Percentiles rank a stretch among this genome's conserved stretches.
Conservation (phyloP, 306 rosid species). For the Castanea sativa region DNA sequence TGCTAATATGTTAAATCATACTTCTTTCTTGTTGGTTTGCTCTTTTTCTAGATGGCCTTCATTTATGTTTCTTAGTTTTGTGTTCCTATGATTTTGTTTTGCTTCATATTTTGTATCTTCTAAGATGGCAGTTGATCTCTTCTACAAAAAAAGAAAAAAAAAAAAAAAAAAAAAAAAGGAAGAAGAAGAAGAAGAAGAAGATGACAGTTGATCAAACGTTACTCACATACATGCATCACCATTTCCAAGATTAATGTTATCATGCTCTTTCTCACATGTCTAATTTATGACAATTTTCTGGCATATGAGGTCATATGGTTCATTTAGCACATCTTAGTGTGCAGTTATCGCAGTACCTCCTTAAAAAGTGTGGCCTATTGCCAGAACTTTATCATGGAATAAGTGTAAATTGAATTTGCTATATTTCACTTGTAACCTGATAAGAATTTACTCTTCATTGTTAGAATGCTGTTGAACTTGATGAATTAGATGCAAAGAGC, state of each 20-base stretch:
- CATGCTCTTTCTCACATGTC: neutral
- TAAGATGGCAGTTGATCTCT: too few relatives aligned
- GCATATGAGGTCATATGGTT: neutral
- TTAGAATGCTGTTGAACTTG: slow-evolving; percentile 77
- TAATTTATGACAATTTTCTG: neutral
- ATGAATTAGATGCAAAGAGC: slow-evolving; percentile 55
- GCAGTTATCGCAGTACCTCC: neutral
- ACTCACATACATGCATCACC: too few relatives aligned
- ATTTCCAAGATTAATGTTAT: neutral
- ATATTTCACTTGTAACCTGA: neutral
- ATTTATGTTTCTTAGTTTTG: neutral
- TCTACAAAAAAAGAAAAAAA: too few relatives aligned
- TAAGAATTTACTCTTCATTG: neutral
- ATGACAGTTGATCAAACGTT: too few relatives aligned
- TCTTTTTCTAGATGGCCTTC: neutral
- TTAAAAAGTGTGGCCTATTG: neutral
- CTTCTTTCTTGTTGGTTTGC: neutral
- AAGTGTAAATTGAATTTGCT: neutral
- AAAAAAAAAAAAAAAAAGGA: too few relatives aligned
- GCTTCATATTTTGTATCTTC: neutral
- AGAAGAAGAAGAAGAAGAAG: too few relatives aligned
- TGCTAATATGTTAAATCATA: too few relatives aligned
- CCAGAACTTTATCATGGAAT: neutral
- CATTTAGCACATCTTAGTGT: neutral
- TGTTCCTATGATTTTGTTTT: neutral